Evolutionary conservation across 108 stramenopile species (phyloP).

Genomic region (Bacterosira constricta): DNA sequence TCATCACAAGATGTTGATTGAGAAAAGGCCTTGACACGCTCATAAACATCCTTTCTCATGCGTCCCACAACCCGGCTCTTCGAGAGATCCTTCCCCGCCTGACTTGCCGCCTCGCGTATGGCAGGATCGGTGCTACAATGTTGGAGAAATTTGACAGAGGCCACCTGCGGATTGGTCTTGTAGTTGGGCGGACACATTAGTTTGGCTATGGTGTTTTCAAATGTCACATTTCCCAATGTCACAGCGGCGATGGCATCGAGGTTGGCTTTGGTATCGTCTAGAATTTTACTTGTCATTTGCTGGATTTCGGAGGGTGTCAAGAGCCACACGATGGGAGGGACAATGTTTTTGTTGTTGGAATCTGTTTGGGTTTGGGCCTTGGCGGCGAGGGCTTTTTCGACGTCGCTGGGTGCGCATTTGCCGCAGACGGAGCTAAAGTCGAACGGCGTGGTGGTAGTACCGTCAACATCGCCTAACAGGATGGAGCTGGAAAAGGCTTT

Average conservation of each 20-base stretch:
- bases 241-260: conserved; percentile 43
- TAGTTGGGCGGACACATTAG: conserved; percentile 53
- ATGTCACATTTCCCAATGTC: conserved; percentile 30
- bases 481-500: conserved; percentile 32
- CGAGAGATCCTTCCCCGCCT: conserved; percentile 39
- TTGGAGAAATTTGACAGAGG: conserved; percentile 51
- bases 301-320: conserved; percentile 39
- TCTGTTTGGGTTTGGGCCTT: conserved; percentile 17
- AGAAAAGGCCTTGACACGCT: conserved; percentile 40
- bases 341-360: too few species aligned
- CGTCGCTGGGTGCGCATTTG: conserved; percentile 35
- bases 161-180: conserved; percentile 52
- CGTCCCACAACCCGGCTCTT: conserved; percentile 33
- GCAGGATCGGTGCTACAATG: conserved; percentile 43
- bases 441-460: not conserved
- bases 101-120: conserved; percentile 42
- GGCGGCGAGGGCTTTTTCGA: conserved; percentile 34
- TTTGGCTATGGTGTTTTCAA: conserved; percentile 44
- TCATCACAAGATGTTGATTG: conserved; percentile 6
- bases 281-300: conserved; percentile 15
- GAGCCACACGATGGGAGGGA: conserved; percentile 52
- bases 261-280: conserved; percentile 22
- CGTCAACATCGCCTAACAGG: conserved; percentile 10
- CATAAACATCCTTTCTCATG: conserved; percentile 49
- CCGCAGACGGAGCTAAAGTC: conserved; percentile 24